phyloP scores from a whole-genome alignment of 1,284 basidiomycete genomes.

The Pyrrhoderma noxium region DNA sequence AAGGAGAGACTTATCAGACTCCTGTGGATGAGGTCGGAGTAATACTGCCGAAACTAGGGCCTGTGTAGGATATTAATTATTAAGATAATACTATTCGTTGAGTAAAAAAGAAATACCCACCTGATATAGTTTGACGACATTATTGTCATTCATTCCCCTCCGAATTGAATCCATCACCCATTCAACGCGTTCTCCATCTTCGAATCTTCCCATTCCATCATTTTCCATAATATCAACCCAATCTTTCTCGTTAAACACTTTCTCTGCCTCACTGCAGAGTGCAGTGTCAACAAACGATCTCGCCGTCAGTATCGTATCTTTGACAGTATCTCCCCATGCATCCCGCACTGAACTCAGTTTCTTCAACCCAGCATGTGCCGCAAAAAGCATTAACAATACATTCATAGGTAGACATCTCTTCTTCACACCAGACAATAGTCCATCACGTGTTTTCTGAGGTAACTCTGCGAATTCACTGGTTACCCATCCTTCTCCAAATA shows the following conservation, averaged over 20 bases:
- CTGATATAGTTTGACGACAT: no score
- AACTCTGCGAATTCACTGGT: no score
- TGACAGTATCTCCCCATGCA: slow-evolving; percentile 64
- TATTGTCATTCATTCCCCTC: slow-evolving; percentile 42
- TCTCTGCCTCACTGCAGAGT: slow-evolving; percentile 48
- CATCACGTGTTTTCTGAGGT: slow-evolving; percentile 53
- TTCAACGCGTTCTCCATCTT: slow-evolving; percentile 66
- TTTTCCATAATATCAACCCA: slow-evolving; percentile 67
- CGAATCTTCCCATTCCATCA: slow-evolving; percentile 51
- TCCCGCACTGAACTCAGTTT: slow-evolving; percentile 46
- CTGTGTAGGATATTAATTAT: no score
- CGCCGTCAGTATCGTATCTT: slow-evolving; percentile 55
- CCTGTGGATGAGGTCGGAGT: no score
- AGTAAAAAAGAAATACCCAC: no score
- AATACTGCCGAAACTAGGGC: no score
- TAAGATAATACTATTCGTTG: no score
- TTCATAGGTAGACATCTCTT: no score
- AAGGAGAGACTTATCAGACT: no score
- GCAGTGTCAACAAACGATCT: slow-evolving; percentile 55
- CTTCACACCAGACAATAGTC: slow-evolving; percentile 52
- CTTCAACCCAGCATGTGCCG: slow-evolving; percentile 54
- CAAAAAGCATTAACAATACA: no score
- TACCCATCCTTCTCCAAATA: no score
- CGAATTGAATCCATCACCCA: slow-evolving; percentile 64
- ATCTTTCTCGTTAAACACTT: slow-evolving; percentile 59